A percentile compares a stretch with the other conserved stretches of the same genome.
phyloP scores from a whole-genome alignment of 2,329 filamentous ascomycete genomes.

The Trichoderma pleuroti region DNA sequence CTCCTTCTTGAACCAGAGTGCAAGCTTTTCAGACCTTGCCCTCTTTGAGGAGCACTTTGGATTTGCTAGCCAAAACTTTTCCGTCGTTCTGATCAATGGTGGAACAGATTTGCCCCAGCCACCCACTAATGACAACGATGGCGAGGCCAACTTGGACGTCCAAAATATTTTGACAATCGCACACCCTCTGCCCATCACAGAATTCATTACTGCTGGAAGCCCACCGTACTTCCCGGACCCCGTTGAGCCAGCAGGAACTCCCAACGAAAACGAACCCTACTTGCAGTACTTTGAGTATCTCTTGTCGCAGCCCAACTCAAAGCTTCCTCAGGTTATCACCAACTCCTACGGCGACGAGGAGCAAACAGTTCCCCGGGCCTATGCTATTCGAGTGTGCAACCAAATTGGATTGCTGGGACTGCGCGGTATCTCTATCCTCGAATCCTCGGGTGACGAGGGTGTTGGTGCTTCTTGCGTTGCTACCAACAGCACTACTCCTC shows the following conservation, averaged over 20 bases:
- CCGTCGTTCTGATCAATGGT: slow-evolving; percentile 15
- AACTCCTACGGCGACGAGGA: slow-evolving; percentile 59
- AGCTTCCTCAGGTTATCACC: slow-evolving; percentile 54
- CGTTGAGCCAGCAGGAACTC: background rate
- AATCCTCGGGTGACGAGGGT: slow-evolving; percentile 50
- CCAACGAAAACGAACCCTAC: slow-evolving; percentile 51
- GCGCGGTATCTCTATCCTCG: slow-evolving; percentile 50
- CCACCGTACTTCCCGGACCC: background rate
- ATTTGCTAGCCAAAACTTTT: slow-evolving; percentile 7
- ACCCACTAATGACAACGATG: background rate
- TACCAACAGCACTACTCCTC: slow-evolving; percentile 30
- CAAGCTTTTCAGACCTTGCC: slow-evolving; percentile 15
- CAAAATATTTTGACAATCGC: slow-evolving; percentile 17
- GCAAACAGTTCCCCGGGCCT: slow-evolving; percentile 48
- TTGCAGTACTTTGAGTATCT: slow-evolving; percentile 52
- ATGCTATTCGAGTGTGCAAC: slow-evolving; percentile 51
- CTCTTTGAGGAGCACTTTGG: slow-evolving; percentile 7
- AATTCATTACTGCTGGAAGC: slow-evolving; percentile 11
- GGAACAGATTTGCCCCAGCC: slow-evolving; percentile 2
- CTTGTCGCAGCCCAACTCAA: slow-evolving; percentile 40
- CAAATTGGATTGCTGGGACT: slow-evolving; percentile 51
- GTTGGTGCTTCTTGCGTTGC: slow-evolving; percentile 37
- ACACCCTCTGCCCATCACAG: slow-evolving; percentile 19
- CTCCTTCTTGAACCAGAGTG: slow-evolving; percentile 18
- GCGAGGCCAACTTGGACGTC: slow-evolving; percentile 23